These are phyloP conservation scores for Euphorbia tirucalli DNA, from an alignment of 345 rosid genomes.

Conservation along the genomic window DNA sequence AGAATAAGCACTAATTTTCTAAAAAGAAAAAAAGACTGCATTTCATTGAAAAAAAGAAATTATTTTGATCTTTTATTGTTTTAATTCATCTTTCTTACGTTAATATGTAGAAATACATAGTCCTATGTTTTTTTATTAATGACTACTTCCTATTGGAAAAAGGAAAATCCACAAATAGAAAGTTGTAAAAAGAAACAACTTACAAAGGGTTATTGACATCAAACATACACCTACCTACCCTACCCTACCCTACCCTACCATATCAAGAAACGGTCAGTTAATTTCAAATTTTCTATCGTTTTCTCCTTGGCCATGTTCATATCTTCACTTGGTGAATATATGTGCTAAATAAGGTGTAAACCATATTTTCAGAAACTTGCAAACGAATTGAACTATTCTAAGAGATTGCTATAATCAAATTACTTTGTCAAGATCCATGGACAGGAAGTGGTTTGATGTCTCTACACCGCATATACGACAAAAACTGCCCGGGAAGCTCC, in stretches of 20 bases:
- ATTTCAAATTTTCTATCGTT: neutral
- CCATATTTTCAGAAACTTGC: neutral
- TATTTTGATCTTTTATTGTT: too few species aligned
- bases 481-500: slow-evolving; percentile 84
- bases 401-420: neutral
- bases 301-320: neutral
- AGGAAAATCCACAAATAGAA: too few species aligned
- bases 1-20: too few species aligned
- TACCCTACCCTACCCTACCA: too few species aligned
- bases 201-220: neutral
- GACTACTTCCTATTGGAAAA: too few species aligned
- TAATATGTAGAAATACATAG: too few species aligned
- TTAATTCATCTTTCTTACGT: too few species aligned
- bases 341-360: too few species aligned
- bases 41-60: too few species aligned
- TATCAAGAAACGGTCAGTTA: neutral
- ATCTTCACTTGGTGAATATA: neutral
- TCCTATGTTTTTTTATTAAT: too few species aligned
- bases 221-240: neutral
- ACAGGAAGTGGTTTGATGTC: slow-evolving; percentile 46
- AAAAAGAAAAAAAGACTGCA: too few species aligned
- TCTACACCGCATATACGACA: slow-evolving; percentile 59
- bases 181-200: too few species aligned
- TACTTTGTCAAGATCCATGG: neutral
- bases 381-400: neutral